Percentiles rank a stretch among this genome's conserved stretches.
Evolutionary conservation across 495 filamentous ascomycete genomes (phyloP).

Genomic region (Hypoxylon fuscum): DNA sequence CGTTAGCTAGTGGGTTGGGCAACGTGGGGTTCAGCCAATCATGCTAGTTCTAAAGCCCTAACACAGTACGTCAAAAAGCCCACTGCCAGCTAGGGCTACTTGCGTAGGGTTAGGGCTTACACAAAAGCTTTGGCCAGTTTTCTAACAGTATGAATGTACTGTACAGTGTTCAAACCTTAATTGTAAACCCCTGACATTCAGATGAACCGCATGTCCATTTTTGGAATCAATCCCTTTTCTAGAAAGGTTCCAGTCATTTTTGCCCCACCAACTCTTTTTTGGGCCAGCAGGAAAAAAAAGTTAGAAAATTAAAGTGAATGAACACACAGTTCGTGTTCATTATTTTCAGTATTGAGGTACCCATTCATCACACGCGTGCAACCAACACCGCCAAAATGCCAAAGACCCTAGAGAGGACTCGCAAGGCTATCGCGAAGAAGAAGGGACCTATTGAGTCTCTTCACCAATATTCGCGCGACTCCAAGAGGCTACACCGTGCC

Average conservation of each 20-base stretch:
- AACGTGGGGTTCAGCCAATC: conserved; percentile 28
- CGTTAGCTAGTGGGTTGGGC: neutral
- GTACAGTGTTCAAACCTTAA: too few relatives aligned
- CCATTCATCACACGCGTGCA: neutral
- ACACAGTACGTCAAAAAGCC: too few relatives aligned
- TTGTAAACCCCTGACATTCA: too few relatives aligned
- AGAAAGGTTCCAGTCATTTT: conserved; percentile 7
- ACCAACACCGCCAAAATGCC: conserved; percentile 65
- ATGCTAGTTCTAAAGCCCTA: too few relatives aligned
- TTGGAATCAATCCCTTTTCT: neutral
- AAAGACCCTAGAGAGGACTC: conserved; percentile 76
- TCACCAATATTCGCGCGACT: conserved; percentile 85
- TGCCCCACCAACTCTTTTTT: conserved; percentile 43
- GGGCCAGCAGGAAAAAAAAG: conserved; percentile 18
- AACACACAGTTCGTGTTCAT: neutral
- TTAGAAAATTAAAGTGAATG: conserved; percentile 16
- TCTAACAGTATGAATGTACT: neutral
- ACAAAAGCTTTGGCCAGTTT: too few relatives aligned
- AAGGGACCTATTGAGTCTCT: conserved; percentile 73
- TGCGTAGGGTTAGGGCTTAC: too few relatives aligned
- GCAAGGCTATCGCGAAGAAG: conserved; percentile 84
- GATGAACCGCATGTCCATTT: neutral
- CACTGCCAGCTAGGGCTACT: too few relatives aligned
- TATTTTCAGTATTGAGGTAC: too few relatives aligned
- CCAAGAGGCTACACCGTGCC: conserved; percentile 75